Conservation (phyloP, 306 rosid genomes). For the Pueraria montana region DNA sequence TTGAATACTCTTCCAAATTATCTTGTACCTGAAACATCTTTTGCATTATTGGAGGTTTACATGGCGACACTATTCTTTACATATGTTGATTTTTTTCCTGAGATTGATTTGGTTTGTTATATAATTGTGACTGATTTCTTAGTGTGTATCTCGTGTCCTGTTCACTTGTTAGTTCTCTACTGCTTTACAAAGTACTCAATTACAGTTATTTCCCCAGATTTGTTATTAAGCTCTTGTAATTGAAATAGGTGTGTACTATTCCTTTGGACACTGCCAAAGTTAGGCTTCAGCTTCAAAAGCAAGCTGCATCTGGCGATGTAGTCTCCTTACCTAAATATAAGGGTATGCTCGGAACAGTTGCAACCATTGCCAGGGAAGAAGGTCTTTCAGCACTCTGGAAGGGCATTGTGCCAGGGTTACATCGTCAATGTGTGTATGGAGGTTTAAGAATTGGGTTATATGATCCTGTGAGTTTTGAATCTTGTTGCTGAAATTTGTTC, state of each 20-base stretch:
- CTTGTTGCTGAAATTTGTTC: slow-evolving; percentile 5
- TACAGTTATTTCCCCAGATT: slow-evolving; percentile 18
- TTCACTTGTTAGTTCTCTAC: slow-evolving; percentile 39
- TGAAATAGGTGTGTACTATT: slow-evolving; percentile 84
- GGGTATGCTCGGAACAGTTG: slow-evolving; percentile 96
- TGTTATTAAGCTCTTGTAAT: slow-evolving; percentile 32
- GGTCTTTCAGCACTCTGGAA: slow-evolving; percentile 93
- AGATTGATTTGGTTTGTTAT: slow-evolving; percentile 17
- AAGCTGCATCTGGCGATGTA: slow-evolving; percentile 73
- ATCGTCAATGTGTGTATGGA: slow-evolving; percentile 93
- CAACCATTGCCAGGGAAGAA: slow-evolving; percentile 93
- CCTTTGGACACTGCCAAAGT: slow-evolving; percentile 99
- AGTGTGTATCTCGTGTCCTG: slow-evolving; percentile 5
- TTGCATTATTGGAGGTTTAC: background rate
- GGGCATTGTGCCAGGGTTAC: slow-evolving; percentile 97
- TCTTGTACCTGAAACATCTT: background rate
- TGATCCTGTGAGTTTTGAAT: slow-evolving; percentile 80
- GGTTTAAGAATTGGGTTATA: slow-evolving; percentile 96
- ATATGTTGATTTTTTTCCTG: slow-evolving; percentile 18
- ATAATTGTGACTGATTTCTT: background rate
- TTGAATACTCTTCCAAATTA: background rate
- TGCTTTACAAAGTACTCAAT: slow-evolving; percentile 11
- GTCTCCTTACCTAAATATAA: slow-evolving; percentile 82
- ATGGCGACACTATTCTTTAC: background rate
- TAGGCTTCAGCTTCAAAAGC: slow-evolving; percentile 97